A percentile compares a stretch with the other conserved stretches of the same genome.
These are phyloP conservation scores for Talaromyces liani DNA, from an alignment of 495 filamentous ascomycete genomes.

Conservation along the genomic window DNA sequence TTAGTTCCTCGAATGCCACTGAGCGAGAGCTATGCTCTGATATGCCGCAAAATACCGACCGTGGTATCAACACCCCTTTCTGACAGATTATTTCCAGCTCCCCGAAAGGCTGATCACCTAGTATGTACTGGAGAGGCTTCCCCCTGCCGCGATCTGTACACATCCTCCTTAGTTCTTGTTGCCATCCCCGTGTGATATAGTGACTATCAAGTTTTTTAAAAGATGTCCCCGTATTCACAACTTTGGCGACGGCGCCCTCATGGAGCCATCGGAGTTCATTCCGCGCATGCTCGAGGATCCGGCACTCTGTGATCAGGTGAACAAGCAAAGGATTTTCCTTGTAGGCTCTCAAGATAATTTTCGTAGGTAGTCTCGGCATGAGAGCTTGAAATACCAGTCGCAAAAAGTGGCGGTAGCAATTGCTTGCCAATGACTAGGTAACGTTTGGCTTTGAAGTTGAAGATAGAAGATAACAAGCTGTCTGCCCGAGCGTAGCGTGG, in stretches of 20 bases:
- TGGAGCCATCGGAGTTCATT: conserved; percentile 86
- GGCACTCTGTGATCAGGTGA: conserved; percentile 60
- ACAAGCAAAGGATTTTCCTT: conserved; percentile 52
- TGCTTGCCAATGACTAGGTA: too few relatives aligned
- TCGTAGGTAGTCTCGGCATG: conserved; percentile 72
- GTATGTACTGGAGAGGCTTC: conserved; percentile 78
- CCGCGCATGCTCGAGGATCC: conserved; percentile 55
- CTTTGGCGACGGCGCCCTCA: conserved; percentile 43
- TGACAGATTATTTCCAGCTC: conserved; percentile 69
- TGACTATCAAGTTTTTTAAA: conserved; percentile 6
- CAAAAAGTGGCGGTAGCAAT: too few relatives aligned
- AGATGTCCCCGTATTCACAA: conserved; percentile 6
- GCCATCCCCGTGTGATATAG: conserved; percentile 16
- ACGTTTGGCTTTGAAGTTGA: too few relatives aligned
- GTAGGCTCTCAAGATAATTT: conserved; percentile 50
- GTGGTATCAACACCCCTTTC: conserved; percentile 75
- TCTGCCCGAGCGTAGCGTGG: too few relatives aligned
- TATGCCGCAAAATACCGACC: conserved; percentile 34
- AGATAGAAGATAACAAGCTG: too few relatives aligned
- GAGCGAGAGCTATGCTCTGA: background rate
- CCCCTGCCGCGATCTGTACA: conserved; percentile 55
- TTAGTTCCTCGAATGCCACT: background rate
- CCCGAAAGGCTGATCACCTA: conserved; percentile 86
- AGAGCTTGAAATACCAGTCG: background rate
- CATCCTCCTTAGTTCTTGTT: conserved; percentile 33